These are phyloP conservation scores for Lentinula raphanica DNA, from an alignment of 768 basidiomycete species.

Conservation along the genomic window DNA sequence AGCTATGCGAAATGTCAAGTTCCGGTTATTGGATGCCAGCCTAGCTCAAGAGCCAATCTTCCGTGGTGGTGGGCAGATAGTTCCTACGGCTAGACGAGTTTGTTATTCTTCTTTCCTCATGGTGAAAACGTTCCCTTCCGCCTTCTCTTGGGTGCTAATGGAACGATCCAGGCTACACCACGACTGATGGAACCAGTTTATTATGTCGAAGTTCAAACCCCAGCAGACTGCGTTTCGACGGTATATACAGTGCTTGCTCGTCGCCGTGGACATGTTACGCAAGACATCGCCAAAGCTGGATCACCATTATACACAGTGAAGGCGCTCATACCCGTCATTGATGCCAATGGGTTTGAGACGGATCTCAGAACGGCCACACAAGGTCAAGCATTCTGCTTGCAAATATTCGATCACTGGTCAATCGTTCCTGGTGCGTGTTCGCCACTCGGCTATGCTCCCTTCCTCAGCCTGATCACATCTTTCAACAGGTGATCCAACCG, in stretches of 20 bases:
- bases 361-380: conserved; percentile 96
- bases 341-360: conserved; percentile 98
- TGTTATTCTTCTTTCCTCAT: conserved; percentile 99
- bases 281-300: conserved; percentile 96
- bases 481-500: conserved; percentile 85
- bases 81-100: conserved; percentile 96
- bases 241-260: conserved; percentile 99
- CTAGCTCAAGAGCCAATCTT: conserved; percentile 95
- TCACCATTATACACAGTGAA: conserved; percentile 98
- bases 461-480: background rate
- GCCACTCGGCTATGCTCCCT: background rate
- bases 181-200: conserved; percentile 96
- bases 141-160: conserved; percentile 1
- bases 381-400: conserved; percentile 98
- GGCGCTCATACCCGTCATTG: conserved; percentile 96
- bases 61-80: conserved; percentile 97
- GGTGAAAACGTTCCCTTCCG: conserved; percentile 39
- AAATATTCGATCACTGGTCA: conserved; percentile 98
- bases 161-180: conserved; percentile 70
- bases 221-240: conserved; percentile 96
- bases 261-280: conserved; percentile 97
- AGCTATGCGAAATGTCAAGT: conserved; percentile 99
- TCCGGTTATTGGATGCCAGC: conserved; percentile 88
- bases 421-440: conserved; percentile 80
- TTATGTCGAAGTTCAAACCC: conserved; percentile 99